Conservation (phyloP, 2,329 filamentous ascomycete genomes). For the Aspergillus sp. region DNA sequence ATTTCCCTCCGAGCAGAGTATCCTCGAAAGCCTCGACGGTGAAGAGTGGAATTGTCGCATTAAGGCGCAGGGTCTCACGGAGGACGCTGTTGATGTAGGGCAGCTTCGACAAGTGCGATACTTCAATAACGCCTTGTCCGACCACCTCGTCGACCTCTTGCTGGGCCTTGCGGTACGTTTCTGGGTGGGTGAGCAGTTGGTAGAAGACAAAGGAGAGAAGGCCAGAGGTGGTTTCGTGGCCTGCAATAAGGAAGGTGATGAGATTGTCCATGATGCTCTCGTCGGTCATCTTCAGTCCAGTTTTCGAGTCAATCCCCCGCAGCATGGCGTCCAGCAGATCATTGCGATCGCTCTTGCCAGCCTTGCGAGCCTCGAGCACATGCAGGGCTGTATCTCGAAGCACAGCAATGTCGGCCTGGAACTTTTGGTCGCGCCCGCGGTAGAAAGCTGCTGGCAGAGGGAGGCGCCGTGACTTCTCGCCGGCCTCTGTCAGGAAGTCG, state of each 20-base stretch:
- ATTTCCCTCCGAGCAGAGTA: constrained; percentile 54
- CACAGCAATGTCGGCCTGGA: constrained; percentile 47
- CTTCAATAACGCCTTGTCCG: constrained; percentile 56
- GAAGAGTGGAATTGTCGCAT: constrained; percentile 2
- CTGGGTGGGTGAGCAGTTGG: constrained; percentile 62
- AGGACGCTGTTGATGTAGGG: constrained; percentile 54
- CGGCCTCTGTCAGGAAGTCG: constrained; percentile 59
- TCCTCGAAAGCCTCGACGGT: not conserved
- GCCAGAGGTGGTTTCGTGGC: constrained; percentile 72
- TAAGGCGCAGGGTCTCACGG: constrained; percentile 3
- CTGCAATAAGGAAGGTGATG: constrained; percentile 69
- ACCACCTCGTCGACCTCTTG: constrained; percentile 67
- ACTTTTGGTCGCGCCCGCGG: constrained; percentile 23
- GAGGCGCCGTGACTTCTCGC: constrained; percentile 50
- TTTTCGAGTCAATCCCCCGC: constrained; percentile 64
- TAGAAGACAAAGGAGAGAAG: constrained; percentile 66
- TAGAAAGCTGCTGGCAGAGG: constrained; percentile 44
- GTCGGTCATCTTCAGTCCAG: constrained; percentile 62
- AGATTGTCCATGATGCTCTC: constrained; percentile 58
- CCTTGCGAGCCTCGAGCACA: not conserved
- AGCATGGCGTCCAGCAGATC: constrained; percentile 70
- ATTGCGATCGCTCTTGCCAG: not conserved
- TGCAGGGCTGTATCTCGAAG: not conserved
- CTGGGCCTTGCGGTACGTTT: constrained; percentile 61
- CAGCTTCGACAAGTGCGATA: constrained; percentile 64